Evolutionary conservation across 306 rosid species (phyloP), one percentile per base, ranked within the genome.

Genomic region (Pterocarpus santalinus): DNA sequence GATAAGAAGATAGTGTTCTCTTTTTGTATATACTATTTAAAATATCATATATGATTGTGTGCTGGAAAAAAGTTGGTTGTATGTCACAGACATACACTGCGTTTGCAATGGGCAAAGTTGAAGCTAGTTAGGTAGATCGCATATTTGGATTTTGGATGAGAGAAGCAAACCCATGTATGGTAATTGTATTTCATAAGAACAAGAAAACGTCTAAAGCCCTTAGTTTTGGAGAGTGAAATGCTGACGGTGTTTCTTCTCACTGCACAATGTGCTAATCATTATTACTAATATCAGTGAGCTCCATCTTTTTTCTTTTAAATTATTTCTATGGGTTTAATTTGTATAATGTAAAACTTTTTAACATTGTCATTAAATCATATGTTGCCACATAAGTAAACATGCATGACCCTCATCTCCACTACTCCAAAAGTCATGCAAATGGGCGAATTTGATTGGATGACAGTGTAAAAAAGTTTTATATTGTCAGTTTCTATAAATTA

Each of bases 71-170:
- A 22, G 57, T 28, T 47, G 75, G 14, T 32, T 14, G 32, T 30
- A 7, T 70, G 38, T 49, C 62, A 69, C 34, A 49, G 30, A 30
- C 28, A 13, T 47, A 13, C 2, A 30, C 8, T 28, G 51, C 61
- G 49, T 8, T 32, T 70, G 41, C 47, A 32, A 28, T 74, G 58
- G 58, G 61, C 35, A 15, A 74, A 74, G 57, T 13, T 58, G 15
- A 60, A 30, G 38, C 32, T 65, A 58, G 69, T 60, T 75, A 43
- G 47, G 47, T 43, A 43, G 47, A 5, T 60, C 7, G 28, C 15
- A 46, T 33, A 62, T 44, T 41, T 61, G 70, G 57, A 60, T 46
- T 43, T 44, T 62, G n/a, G 51, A 44, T 28, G 70, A 14, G 69
- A 46, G 32, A 10, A 30, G 79, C 4, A 44, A 60, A 75, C 33